Conservation (phyloP, 805 yeast genomes). For the Kuraishia molischiana region DNA sequence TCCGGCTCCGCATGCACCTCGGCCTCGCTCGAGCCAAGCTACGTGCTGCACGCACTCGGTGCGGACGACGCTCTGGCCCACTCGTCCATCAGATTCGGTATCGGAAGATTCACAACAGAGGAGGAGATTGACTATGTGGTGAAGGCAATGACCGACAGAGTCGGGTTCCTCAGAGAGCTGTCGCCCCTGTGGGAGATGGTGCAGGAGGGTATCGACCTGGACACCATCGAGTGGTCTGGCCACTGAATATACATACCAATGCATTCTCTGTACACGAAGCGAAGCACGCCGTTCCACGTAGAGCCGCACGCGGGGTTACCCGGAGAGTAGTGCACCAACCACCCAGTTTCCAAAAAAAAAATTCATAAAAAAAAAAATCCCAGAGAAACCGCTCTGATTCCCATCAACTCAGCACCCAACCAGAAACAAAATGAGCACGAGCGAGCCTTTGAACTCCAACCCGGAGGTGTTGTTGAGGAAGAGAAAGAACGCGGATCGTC, state of each 20-base stretch:
- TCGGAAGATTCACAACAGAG: slow-evolving; percentile 95
- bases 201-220: slow-evolving; percentile 93
- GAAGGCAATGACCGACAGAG: slow-evolving; percentile 81
- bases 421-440: not conserved
- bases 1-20: slow-evolving; percentile 99
- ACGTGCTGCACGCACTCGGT: slow-evolving; percentile 92
- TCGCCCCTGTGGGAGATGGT: slow-evolving; percentile 99
- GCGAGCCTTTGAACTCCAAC: slow-evolving; percentile 38
- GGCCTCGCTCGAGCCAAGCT: slow-evolving; percentile 95
- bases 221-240: slow-evolving; percentile 96
- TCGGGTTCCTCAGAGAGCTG: slow-evolving; percentile 81
- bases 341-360: too few relatives aligned
- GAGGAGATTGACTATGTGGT: slow-evolving; percentile 92
- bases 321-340: too few relatives aligned
- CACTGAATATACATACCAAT: slow-evolving; percentile 37
- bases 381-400: too few relatives aligned
- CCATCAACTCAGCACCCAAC: too few relatives aligned
- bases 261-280: not conserved
- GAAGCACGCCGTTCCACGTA: too few relatives aligned
- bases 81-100: slow-evolving; percentile 95
- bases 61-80: slow-evolving; percentile 98
- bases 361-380: too few relatives aligned
- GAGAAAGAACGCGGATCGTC: slow-evolving; percentile 69
- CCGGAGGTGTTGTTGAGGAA: slow-evolving; percentile 73
- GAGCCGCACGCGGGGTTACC: too few relatives aligned